These are phyloP conservation scores for Neurospora tetrasperma DNA, from an alignment of 495 filamentous ascomycete genomes.

Conservation along the genomic window DNA sequence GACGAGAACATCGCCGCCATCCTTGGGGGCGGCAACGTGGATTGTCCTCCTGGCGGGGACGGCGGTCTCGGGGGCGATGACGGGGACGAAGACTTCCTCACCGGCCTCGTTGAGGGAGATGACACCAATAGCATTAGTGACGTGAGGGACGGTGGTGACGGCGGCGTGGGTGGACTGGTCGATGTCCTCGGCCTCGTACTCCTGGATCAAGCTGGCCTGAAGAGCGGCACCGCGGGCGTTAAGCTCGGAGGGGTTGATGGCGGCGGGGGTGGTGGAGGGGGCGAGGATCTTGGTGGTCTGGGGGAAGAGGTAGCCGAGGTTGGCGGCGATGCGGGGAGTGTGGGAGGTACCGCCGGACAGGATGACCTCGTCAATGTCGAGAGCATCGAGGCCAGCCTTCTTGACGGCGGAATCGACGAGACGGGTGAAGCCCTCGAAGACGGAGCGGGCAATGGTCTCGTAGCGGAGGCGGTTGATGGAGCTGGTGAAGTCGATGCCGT, in stretches of 20 bases:
- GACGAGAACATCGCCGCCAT: constrained; percentile 77
- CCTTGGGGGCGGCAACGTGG: constrained; percentile 59
- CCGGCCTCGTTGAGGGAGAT: constrained; percentile 54
- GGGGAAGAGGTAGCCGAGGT: constrained; percentile 70
- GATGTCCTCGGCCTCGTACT: constrained; percentile 88
- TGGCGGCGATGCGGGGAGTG: constrained; percentile 80
- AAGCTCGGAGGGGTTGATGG: constrained; percentile 90
- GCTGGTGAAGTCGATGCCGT: constrained; percentile 81
- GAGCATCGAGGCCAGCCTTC: constrained; percentile 84
- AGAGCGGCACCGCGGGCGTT: constrained; percentile 84
- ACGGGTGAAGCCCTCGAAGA: constrained; percentile 76
- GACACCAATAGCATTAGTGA: constrained; percentile 79
- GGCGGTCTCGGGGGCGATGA: constrained; percentile 77
- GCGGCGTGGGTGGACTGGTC: constrained; percentile 91
- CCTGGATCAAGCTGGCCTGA: constrained; percentile 84
- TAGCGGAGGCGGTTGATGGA: constrained; percentile 89
- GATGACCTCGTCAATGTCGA: constrained; percentile 93
- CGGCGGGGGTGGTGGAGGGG: constrained; percentile 61
- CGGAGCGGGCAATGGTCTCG: constrained; percentile 75
- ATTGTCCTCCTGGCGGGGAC: constrained; percentile 78
- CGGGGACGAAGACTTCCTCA: constrained; percentile 59
- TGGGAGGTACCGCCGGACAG: constrained; percentile 87
- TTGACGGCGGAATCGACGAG: constrained; percentile 75
- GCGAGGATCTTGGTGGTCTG: constrained; percentile 68
- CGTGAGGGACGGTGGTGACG: constrained; percentile 87